Percentiles rank a stretch among this genome's conserved stretches.
Conservation (phyloP, 805 yeast genomes). For the Zygotorulaspora chibaensis region DNA sequence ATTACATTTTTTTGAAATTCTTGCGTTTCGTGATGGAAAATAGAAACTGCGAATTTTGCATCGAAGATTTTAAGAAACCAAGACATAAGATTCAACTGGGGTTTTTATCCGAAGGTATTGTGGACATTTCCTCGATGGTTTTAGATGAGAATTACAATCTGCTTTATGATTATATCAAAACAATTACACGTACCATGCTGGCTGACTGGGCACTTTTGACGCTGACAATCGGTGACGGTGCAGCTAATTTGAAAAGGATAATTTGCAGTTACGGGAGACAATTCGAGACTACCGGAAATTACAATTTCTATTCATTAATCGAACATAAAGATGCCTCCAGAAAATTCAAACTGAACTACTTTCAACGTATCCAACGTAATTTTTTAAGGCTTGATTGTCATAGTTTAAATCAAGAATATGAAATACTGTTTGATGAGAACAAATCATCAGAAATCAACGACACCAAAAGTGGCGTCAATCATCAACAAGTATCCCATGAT, state of each 20-base stretch:
- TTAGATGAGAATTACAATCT: conserved; percentile 17
- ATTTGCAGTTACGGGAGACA: background rate
- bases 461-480: conserved; percentile 1
- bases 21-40: conserved; percentile 15
- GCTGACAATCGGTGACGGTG: background rate
- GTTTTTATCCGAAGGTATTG: conserved; percentile 12
- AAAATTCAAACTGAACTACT: too few relatives aligned
- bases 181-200: background rate
- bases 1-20: conserved; percentile 10
- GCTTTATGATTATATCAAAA: conserved; percentile 16
- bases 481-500: conserved; percentile 8
- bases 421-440: background rate
- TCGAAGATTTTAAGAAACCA: conserved; percentile 6
- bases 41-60: conserved; percentile 10
- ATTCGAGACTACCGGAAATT: background rate
- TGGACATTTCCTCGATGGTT: conserved; percentile 10
- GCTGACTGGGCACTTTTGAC: background rate
- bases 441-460: background rate
- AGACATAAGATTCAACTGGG: conserved; percentile 14
- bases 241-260: background rate
- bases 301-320: background rate
- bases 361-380: too few relatives aligned
- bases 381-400: too few relatives aligned
- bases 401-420: too few relatives aligned
- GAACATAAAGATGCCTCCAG: background rate